Base-by-base conservation (phyloP, 2,329 filamentous ascomycete genomes). In the Graphilbum fragrans region DNA sequence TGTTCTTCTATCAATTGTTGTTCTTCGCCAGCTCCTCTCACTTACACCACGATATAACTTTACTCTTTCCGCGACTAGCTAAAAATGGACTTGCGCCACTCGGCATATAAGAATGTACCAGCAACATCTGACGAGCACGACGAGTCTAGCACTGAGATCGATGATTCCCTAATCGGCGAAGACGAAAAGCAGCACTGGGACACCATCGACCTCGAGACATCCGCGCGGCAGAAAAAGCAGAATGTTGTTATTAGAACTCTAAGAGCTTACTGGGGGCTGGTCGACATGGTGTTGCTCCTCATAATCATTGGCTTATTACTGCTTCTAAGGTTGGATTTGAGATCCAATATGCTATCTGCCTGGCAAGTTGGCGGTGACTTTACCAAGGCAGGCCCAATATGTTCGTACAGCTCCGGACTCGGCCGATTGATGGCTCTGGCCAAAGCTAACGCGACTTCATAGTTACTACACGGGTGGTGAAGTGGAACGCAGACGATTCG, bases 291-390 rank as follows among this genome's bases (percentile, higher is more conserved):
- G 2, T 39, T 63, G 18, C 49, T 62, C 32, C 41, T 59, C 9
- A 45, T 57, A n/a, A 56, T 59, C 23, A 44, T 58, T 10, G 51
- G 41, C 3, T 38, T 61, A 10, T 29, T 61, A 27, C 35, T 59
- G 11, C 46, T 52, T 31, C 20, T 54, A 18, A 48, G 46, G 22
- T 23, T 45, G 3, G 32, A 42, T 33, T 14, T 21, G 22, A 47
- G 41, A 22, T 38, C 23, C n/a, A 44, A 14, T 18, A 41, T 20
- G 25, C 10, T 27, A 14, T 16, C 25, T 16, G 16, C 45, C 45
- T 52, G 52, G 50, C 59, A 65, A 44, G 57, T 65, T 22, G 60
- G 60, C 14, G 60, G 61, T 11, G 62, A 65, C 35, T 53, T 58
- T 18, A 59, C 56, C 3, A 60, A 56, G 2, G 50, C 57, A 10